phyloP scores from a whole-genome alignment of 768 basidiomycete species.

The Mrakia gelida region DNA sequence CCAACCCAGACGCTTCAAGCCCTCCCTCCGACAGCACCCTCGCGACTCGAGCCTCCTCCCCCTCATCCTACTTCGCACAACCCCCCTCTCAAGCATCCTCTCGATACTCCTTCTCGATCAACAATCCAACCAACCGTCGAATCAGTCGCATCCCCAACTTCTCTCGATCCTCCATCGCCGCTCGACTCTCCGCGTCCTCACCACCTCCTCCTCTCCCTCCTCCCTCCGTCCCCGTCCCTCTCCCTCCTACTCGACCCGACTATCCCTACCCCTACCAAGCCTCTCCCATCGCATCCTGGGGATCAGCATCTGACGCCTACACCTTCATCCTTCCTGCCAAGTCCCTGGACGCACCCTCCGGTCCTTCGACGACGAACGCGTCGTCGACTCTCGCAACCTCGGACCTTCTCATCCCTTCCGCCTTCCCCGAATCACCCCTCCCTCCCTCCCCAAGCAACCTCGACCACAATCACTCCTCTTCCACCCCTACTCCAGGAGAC shows the following conservation, averaged over 20 bases:
- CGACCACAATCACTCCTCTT: neutral
- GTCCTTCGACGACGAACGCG: neutral
- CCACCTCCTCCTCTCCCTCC: neutral
- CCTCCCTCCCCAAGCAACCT: neutral
- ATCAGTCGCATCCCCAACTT: neutral
- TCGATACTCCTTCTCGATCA: neutral
- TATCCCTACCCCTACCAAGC: neutral
- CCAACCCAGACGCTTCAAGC: neutral
- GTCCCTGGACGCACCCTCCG: neutral
- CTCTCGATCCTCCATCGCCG: neutral
- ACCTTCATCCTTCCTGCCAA: neutral
- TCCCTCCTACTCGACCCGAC: neutral
- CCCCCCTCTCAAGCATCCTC: neutral
- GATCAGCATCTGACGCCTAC: neutral
- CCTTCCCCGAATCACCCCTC: neutral
- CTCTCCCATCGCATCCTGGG: neutral
- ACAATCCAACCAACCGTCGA: neutral
- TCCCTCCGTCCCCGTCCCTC: neutral
- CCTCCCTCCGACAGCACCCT: neutral
- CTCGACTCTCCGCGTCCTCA: neutral
- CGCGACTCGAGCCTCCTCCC: neutral
- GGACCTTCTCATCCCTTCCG: neutral
- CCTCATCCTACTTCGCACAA: neutral
- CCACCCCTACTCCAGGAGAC: neutral
- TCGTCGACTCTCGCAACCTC: neutral